Evolutionary conservation across 495 filamentous ascomycete genomes (phyloP), one percentile per base, ranked within the genome.

Genomic region (Podospora didyma): DNA sequence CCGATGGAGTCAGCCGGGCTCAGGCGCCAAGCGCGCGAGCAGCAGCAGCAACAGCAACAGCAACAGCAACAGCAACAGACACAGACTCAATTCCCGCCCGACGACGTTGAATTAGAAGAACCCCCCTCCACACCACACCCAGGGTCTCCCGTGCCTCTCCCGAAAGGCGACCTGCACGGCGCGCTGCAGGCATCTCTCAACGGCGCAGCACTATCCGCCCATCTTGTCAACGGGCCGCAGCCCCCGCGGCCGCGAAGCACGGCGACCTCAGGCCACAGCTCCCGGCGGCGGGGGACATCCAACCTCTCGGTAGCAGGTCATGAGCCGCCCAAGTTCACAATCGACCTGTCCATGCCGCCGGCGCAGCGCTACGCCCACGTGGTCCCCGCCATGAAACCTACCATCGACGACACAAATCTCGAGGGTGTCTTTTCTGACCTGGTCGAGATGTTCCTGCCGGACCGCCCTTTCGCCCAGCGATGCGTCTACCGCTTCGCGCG

Each of bases 321-420:
- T 42, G 20, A 39, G n/a, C 59, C 59, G 1, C 54, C 59, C 2
- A 20, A 46, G 1, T 82, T 80, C 68, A 75, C 54, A 35, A 83
- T 88, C 59, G 75, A 88, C 58, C 75, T 88, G 12, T 82, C 81
- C 0, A 74, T 79, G 10, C 76, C 83, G 5, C 85, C 85, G 23
- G 44, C 60, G 16, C 67, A 81, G 50, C 75, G 84, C 23, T 87
- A 87, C 65, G 64, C 75, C 47, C 57, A 60, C 51, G 54, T 64
- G 11, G 23, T 46, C 23, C 41, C 54, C 17, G 49, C 48, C 14
- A 20, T 60, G 19, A 41, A 9, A 3, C 16, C 53, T 14, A n/a
- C 49, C 24, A 23, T 64, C 50, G 21, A 17, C 24, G 19, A 41
- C 3, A 24, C 54, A 1, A 42, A 60, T 20, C 39, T 64, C 26